Conservation (phyloP, 805 yeast species). For the Nakazawaea ishiwadae region DNA sequence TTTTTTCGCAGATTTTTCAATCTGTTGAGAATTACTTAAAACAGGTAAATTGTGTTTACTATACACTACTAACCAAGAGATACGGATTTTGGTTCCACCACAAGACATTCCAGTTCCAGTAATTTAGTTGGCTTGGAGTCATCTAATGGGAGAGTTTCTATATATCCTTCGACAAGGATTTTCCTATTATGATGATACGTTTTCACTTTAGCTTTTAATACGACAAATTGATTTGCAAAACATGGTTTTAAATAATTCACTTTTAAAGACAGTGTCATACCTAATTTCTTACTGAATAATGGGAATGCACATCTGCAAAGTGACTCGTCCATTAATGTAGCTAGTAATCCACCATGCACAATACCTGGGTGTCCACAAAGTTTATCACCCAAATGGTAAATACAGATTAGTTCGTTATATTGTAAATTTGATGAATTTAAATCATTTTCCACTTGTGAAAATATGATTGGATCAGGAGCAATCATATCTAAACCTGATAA, state of each 20-base stretch:
- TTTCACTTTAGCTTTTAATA: slow-evolving; percentile 31
- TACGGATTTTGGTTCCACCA: slow-evolving; percentile 12
- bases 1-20: too few relatives aligned
- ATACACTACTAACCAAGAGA: too few relatives aligned
- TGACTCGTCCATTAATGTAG: slow-evolving; percentile 49
- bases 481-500: slow-evolving; percentile 12
- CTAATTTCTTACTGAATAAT: slow-evolving; percentile 37
- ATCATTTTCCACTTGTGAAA: slow-evolving; percentile 6
- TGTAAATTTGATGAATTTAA: slow-evolving; percentile 6
- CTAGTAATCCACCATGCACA: slow-evolving; percentile 50
- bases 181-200: slow-evolving; percentile 34
- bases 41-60: too few relatives aligned
- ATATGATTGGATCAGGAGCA: slow-evolving; percentile 11
- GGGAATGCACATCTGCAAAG: slow-evolving; percentile 48
- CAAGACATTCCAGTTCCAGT: slow-evolving; percentile 7
- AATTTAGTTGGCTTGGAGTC: neutral
- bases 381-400: slow-evolving; percentile 41
- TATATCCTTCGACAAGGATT: slow-evolving; percentile 33
- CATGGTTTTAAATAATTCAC: slow-evolving; percentile 37
- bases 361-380: slow-evolving; percentile 44
- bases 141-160: slow-evolving; percentile 27
- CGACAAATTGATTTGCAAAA: slow-evolving; percentile 33
- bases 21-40: too few relatives aligned
- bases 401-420: slow-evolving; percentile 37
- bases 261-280: slow-evolving; percentile 45